Evolutionary conservation across 2,329 filamentous ascomycete species (phyloP).

Genomic region (Myrmaecium sp.): DNA sequence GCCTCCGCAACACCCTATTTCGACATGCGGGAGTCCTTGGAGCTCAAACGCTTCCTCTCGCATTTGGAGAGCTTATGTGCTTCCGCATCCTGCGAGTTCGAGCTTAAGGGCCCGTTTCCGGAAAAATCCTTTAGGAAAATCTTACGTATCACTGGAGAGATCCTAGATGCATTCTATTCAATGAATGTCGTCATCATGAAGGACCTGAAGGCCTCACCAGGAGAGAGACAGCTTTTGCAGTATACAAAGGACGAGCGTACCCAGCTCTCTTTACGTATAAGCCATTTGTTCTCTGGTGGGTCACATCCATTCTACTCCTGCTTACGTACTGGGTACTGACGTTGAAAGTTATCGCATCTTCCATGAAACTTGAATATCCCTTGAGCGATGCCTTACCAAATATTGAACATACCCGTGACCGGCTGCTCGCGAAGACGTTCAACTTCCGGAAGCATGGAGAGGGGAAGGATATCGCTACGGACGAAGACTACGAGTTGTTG

Average conservation of each 20-base stretch:
- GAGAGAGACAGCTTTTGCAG: constrained; percentile 63
- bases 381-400: constrained; percentile 77
- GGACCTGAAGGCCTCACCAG: constrained; percentile 55
- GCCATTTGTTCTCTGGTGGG: constrained; percentile 56
- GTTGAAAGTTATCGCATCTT: constrained; percentile 60
- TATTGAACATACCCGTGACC: constrained; percentile 63
- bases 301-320: constrained; percentile 6
- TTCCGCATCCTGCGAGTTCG: constrained; percentile 70
- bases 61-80: constrained; percentile 57
- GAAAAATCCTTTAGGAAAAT: constrained; percentile 55
- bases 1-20: constrained; percentile 45
- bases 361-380: constrained; percentile 86
- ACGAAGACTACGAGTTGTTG: constrained; percentile 74
- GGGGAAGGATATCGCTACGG: constrained; percentile 34
- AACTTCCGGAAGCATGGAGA: constrained; percentile 60
- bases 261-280: constrained; percentile 73
- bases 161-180: constrained; percentile 86
- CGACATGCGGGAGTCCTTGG: constrained; percentile 71
- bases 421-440: constrained; percentile 73
- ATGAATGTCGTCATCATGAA: constrained; percentile 88
- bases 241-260: constrained; percentile 66
- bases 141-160: constrained; percentile 61
- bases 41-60: constrained; percentile 62
- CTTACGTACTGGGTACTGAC: constrained; percentile 6
- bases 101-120: constrained; percentile 76